Percentiles rank a stretch among this genome's conserved stretches.
phyloP scores from a whole-genome alignment of 176 grass and related monocot species.

The Juncus effusus region DNA sequence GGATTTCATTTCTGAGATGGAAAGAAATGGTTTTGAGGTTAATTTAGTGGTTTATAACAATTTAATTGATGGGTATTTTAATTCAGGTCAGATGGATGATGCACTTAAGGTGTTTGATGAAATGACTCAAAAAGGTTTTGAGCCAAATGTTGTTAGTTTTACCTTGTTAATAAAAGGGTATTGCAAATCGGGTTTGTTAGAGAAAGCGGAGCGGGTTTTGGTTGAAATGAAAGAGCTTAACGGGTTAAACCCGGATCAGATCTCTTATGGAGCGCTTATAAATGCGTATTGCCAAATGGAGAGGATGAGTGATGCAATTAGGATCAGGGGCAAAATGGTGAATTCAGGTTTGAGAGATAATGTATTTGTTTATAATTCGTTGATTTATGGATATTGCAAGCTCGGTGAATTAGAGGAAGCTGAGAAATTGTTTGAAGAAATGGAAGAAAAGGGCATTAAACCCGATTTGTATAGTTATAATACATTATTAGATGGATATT shows the following conservation, averaged over 20 bases:
- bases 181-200: constrained; percentile 56
- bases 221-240: constrained; percentile 43
- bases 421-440: constrained; percentile 57
- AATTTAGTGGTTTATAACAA: constrained; percentile 76
- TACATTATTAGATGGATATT: constrained; percentile 80
- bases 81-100: constrained; percentile 40
- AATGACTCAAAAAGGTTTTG: constrained; percentile 38
- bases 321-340: constrained; percentile 55
- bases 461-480: constrained; percentile 83
- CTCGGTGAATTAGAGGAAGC: constrained; percentile 54
- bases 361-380: constrained; percentile 59
- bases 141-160: constrained; percentile 67
- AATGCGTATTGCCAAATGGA: constrained; percentile 69
- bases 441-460: constrained; percentile 38
- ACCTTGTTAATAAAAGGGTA: constrained; percentile 84
- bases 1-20: constrained; percentile 52
- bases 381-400: constrained; percentile 94
- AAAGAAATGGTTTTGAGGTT: constrained; percentile 58
- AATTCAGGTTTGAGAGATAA: constrained; percentile 47
- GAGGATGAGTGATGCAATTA: constrained; percentile 56
- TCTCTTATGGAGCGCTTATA: constrained; percentile 63
- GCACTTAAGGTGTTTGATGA: constrained; percentile 42
- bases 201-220: constrained; percentile 59
- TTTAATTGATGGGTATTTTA: constrained; percentile 63
- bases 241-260: constrained; percentile 42